Conservation (phyloP, 2,329 filamentous ascomycete species). For the Colletotrichum gloeosporioides region DNA sequence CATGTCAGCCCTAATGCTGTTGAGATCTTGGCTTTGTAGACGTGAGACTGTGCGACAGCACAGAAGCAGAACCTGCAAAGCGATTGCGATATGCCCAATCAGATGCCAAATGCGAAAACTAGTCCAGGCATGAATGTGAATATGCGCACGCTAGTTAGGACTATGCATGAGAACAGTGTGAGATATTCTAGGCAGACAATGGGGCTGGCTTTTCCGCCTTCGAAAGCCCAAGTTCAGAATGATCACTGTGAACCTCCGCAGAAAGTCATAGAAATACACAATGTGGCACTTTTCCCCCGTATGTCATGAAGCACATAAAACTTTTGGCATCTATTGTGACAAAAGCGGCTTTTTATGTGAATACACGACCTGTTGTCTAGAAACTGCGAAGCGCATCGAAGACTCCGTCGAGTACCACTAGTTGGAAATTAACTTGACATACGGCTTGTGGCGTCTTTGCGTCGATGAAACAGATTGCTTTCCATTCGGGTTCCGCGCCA, state of each 20-base stretch:
- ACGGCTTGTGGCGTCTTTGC: neutral
- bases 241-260: neutral
- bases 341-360: neutral
- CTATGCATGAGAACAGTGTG: neutral
- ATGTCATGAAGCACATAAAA: neutral
- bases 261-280: neutral
- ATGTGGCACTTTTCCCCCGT: neutral
- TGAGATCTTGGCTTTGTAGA: neutral
- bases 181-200: neutral
- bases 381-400: neutral
- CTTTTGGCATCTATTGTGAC: neutral
- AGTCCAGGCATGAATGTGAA: neutral
- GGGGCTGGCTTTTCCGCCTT: neutral
- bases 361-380: neutral
- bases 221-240: neutral
- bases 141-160: neutral
- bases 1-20: neutral
- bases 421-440: neutral
- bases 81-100: neutral
- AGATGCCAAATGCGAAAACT: neutral
- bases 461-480: neutral
- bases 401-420: rapidly evolving
- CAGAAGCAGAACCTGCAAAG: neutral
- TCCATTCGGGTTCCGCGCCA: neutral
- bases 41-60: neutral